phyloP scores from a whole-genome alignment of 2,329 filamentous ascomycete species.

The Aspergillus glaucus region DNA sequence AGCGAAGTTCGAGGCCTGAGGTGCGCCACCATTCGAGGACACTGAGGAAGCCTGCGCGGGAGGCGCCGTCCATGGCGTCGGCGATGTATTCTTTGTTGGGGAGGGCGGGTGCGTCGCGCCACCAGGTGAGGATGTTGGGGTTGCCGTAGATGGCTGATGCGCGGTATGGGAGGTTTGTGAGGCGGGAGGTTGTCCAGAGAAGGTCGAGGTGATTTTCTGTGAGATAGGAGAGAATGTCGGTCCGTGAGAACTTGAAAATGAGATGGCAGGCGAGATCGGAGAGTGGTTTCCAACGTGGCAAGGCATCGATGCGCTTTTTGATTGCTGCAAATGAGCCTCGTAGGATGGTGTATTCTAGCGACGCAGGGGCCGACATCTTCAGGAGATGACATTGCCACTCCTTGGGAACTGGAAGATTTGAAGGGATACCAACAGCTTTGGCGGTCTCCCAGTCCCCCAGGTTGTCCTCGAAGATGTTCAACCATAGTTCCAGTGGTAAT shows the following conservation, averaged over 20 bases:
- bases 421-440: constrained; percentile 71
- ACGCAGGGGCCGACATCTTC: constrained; percentile 61
- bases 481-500: constrained; percentile 83
- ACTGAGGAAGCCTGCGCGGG: constrained; percentile 74
- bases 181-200: constrained; percentile 78
- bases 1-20: constrained; percentile 71
- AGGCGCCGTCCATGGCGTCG: constrained; percentile 82
- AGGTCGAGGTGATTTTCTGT: constrained; percentile 64
- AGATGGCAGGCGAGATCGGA: constrained; percentile 78
- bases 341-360: constrained; percentile 79
- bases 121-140: constrained; percentile 81
- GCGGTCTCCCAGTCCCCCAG: constrained; percentile 88
- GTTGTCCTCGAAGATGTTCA: constrained; percentile 70
- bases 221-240: constrained; percentile 67
- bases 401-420: constrained; percentile 64
- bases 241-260: constrained; percentile 85
- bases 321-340: constrained; percentile 64
- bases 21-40: constrained; percentile 90
- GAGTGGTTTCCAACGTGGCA: constrained; percentile 65
- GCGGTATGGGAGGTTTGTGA: constrained; percentile 76
- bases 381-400: constrained; percentile 64
- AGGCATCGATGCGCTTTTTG: constrained; percentile 62
- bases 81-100: constrained; percentile 78
- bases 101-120: constrained; percentile 76
- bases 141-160: constrained; percentile 82